Evolutionary conservation across 495 filamentous ascomycete species (phyloP), one percentile per base, ranked within the genome.

Genomic region (Aspergillus taichungensis): DNA sequence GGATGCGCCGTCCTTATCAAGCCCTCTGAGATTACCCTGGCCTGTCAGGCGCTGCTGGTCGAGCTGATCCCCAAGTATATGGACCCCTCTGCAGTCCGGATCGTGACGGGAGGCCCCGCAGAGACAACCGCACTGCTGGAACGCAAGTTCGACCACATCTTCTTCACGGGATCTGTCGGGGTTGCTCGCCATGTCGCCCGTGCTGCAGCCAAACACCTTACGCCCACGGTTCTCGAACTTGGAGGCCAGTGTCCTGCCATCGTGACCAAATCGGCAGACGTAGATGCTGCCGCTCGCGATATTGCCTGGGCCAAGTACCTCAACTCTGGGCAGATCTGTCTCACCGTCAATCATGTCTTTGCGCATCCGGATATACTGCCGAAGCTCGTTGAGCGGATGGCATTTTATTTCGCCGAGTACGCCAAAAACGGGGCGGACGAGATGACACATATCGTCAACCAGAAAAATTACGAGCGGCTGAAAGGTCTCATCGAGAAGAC

Each of bases 61-160:
- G 78, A 82, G 53, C 70, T 92, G 42, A 62, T 95, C 12, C 71
- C 81, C 41, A 67, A 77, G 24, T 79, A 75, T 36, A 71, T 95
- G 29, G 90, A 95, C 56, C 68, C 65, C 8, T 67, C 67, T 32
- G 77, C 78, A 34, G 88, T 85, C 50, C 67, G 72, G 10, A 75
- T 87, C 43, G 74, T 94, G 43, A 85, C 88, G 56, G 90, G 88
- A 37, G 79, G 71, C 5, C 59, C 90, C 11, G 69, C 78, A 8
- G 87, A 94, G 71, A 87, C 83, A 8, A 80, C 76, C 5, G 75
- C 78, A 8, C 67, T 95, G 12, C 71, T 96, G 8, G 73, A 87
- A 43, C 74, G 84, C 54, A 90, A 88, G 56, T 95, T 85, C 80
- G 87, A 89, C 59, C 92, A 94, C 67, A 88, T 96, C 45, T 89